A percentile compares a stretch with the other conserved stretches of the same genome.
Evolutionary conservation across 2,329 filamentous ascomycete species (phyloP).

Genomic region (Pseudocercospora vitis): DNA sequence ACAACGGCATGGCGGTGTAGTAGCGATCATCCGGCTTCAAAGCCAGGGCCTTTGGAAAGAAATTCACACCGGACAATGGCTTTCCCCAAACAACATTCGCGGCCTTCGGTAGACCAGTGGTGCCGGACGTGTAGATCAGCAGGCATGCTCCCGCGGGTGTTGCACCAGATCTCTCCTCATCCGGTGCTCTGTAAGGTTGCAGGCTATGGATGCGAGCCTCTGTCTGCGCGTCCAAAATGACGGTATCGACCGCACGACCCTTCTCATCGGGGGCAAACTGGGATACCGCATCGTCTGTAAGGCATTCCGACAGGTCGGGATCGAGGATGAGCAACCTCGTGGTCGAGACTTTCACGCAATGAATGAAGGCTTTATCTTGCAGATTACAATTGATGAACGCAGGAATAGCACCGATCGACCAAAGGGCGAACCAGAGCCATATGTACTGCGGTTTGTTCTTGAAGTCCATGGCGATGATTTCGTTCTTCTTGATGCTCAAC

Average conservation of each 20-base stretch:
- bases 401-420: conserved; percentile 78
- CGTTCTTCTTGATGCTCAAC: conserved; percentile 64
- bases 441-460: conserved; percentile 78
- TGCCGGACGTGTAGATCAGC: conserved; percentile 83
- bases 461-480: conserved; percentile 78
- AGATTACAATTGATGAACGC: conserved; percentile 90
- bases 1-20: conserved; percentile 85
- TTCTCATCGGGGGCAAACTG: conserved; percentile 48
- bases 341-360: conserved; percentile 70
- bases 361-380: conserved; percentile 65
- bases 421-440: conserved; percentile 74
- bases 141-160: conserved; percentile 58
- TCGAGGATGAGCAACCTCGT: conserved; percentile 71
- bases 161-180: conserved; percentile 34
- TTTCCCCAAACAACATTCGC: conserved; percentile 41
- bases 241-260: conserved; percentile 54
- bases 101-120: conserved; percentile 75
- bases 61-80: conserved; percentile 27
- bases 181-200: conserved; percentile 34
- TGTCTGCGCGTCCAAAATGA: conserved; percentile 63
- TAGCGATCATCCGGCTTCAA: conserved; percentile 75
- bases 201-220: conserved; percentile 46
- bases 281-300: conserved; percentile 55
- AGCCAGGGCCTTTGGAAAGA: conserved; percentile 49
- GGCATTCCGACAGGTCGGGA: conserved; percentile 54